A percentile compares a stretch with the other conserved stretches of the same genome.
Conservation (phyloP, 23 red algal genomes). For the Gracilaria caudata region DNA sequence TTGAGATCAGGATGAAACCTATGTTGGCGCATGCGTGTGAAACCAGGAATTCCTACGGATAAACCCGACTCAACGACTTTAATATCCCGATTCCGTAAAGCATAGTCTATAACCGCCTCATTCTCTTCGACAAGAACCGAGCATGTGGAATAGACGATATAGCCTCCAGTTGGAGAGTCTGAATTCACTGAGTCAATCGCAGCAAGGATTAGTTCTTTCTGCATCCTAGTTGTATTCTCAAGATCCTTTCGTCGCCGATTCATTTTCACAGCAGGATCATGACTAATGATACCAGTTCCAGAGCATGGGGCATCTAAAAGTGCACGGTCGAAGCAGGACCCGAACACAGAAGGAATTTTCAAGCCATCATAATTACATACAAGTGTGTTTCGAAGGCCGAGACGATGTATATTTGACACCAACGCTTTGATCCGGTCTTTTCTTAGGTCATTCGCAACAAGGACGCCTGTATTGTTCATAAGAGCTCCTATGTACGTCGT, state of each 20-base stretch:
- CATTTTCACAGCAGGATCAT: constrained; percentile 88
- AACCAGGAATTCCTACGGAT: constrained; percentile 90
- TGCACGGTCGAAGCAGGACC: constrained; percentile 83
- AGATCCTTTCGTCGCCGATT: constrained; percentile 75
- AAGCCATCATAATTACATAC: constrained; percentile 91
- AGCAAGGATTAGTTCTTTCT: constrained; percentile 94
- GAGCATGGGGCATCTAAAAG: constrained; percentile 97
- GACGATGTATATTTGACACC: constrained; percentile 91
- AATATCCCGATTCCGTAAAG: constrained; percentile 84
- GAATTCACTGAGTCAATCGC: constrained; percentile 93
- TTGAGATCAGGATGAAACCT: constrained; percentile 82
- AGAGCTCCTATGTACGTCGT: constrained; percentile 84
- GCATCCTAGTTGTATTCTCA: constrained; percentile 71
- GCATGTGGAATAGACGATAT: constrained; percentile 99
- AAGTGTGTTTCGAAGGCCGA: constrained; percentile 87
- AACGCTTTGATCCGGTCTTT: constrained; percentile 88
- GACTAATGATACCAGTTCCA: constrained; percentile 95
- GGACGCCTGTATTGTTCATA: constrained; percentile 89
- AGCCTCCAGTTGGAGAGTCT: constrained; percentile 73
- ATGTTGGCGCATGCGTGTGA: constrained; percentile 74
- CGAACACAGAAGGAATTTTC: constrained; percentile 69
- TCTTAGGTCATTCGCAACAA: constrained; percentile 95
- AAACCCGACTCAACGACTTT: constrained; percentile 86
- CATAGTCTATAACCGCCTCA: constrained; percentile 94
- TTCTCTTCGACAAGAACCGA: constrained; percentile 98